A percentile compares a stretch with the other conserved stretches of the same genome.
These are phyloP conservation scores for Solanum acaule DNA, from an alignment of 257 asterid genomes.

Conservation along the genomic window DNA sequence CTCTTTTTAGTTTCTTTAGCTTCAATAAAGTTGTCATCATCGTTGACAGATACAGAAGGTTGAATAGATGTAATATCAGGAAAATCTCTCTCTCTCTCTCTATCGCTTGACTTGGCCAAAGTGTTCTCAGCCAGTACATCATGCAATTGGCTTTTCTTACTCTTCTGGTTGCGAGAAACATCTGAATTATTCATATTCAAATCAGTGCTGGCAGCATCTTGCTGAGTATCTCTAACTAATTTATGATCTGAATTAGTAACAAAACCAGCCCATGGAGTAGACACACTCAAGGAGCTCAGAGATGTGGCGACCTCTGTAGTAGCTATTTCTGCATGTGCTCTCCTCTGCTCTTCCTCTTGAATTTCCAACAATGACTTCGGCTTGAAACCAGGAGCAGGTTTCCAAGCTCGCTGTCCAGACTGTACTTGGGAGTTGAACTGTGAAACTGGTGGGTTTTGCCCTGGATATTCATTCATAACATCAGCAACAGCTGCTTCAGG, in stretches of 20 bases:
- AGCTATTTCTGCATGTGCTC: conserved; percentile 51
- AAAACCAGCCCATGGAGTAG: conserved; percentile 68
- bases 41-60: conserved; percentile 23
- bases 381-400: conserved; percentile 95
- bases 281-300: conserved; percentile 33
- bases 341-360: conserved; percentile 92
- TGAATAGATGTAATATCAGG: conserved; percentile 17
- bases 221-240: conserved; percentile 27
- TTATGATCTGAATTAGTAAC: conserved; percentile 46
- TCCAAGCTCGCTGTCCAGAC: conserved; percentile 74
- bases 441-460: conserved; percentile 15
- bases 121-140: conserved; percentile 52
- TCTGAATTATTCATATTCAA: conserved; percentile 29
- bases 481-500: conserved; percentile 13
- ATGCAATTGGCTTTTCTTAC: conserved; percentile 45
- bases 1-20: conserved; percentile 89
- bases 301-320: conserved; percentile 46
- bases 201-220: conserved; percentile 24
- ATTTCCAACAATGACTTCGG: conserved; percentile 85
- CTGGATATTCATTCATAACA: conserved; percentile 17
- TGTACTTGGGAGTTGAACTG: conserved; percentile 25
- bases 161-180: conserved; percentile 26
- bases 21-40: conserved; percentile 63
- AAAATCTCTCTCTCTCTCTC: conserved; percentile 38
- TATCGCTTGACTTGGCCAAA: conserved; percentile 29